Evolutionary conservation across 352 stramenopile genomes (phyloP), one percentile per base, ranked within the genome.

Genomic region (Pythium monospermum): DNA sequence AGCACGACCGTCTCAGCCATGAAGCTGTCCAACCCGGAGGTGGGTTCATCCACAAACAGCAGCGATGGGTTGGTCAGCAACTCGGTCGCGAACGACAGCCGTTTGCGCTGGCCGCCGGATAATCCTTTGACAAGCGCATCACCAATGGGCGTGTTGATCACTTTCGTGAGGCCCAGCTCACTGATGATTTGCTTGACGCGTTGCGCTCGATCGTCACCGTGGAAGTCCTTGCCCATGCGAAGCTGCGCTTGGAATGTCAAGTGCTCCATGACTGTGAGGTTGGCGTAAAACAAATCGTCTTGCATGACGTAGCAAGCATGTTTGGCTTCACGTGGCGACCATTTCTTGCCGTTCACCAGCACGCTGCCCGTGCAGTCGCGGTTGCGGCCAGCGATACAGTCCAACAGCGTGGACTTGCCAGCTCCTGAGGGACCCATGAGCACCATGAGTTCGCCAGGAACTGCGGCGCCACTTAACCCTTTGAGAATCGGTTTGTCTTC

Each of bases 201-300:
- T 30, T 74, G 23, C 25, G 73, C 52, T 23, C 62, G 74, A 39
- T 75, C 64, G 0, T 57, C 53, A 1, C 57, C 31, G 5, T 45
- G 54, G 22, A 68, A 55, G 1, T 68, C 67, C 16, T 59, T 62
- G 13, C 81, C 71, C 52, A 97, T 73, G 1, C 85, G 71, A 0
- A 98, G 70, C 25, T 83, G 65, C 12, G 90, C 88, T 18, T 94
- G 81, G 61, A 89, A 94, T 22, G 77, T 65, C 1, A 97, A 65
- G 53, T 97, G 89, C 64, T 97, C 91, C 10, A 49, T 22, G 4
- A 94, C 83, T 0, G 91, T 97, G 11, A 97, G 63, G 55, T 89
- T 93, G 22, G 67, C 57, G 52, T 95, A 79, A 36, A 97, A 76
- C n/a, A 96, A 68, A 64, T 97, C 87, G 55, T 97, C 91, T 57